Conservation (phyloP, 495 filamentous ascomycete genomes). For the Penicillium fimorum region DNA sequence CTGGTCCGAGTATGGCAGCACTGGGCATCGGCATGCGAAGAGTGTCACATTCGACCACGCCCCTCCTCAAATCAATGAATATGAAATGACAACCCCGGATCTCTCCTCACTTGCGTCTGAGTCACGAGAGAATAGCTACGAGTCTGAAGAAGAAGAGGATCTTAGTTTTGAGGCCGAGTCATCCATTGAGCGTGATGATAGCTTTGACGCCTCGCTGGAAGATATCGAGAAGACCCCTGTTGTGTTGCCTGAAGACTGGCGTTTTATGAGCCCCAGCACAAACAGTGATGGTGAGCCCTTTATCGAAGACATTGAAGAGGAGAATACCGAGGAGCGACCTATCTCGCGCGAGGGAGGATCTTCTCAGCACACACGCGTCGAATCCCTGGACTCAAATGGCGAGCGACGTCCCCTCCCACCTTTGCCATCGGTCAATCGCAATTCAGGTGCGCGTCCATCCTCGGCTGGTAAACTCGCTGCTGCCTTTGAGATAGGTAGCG, state of each 20-base stretch:
- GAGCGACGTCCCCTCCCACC: slow-evolving; percentile 77
- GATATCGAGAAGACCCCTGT: slow-evolving; percentile 97
- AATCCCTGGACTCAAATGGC: slow-evolving; percentile 68
- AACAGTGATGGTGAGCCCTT: slow-evolving; percentile 70
- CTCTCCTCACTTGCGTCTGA: slow-evolving; percentile 83
- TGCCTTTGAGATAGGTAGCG: slow-evolving; percentile 61
- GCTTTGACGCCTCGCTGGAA: slow-evolving; percentile 89
- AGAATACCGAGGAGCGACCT: slow-evolving; percentile 50
- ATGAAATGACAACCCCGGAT: slow-evolving; percentile 95
- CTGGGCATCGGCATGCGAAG: slow-evolving; percentile 78
- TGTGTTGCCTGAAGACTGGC: slow-evolving; percentile 94
- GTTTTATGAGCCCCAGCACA: slow-evolving; percentile 66
- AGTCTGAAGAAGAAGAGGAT: slow-evolving; percentile 73
- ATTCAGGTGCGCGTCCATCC: slow-evolving; percentile 36
- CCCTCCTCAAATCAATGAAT: slow-evolving; percentile 91
- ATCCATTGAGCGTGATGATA: slow-evolving; percentile 73
- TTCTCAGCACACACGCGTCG: slow-evolving; percentile 49
- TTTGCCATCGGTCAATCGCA: slow-evolving; percentile 54
- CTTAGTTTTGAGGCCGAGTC: slow-evolving; percentile 69
- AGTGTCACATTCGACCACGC: slow-evolving; percentile 95
- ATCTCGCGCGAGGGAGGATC: slow-evolving; percentile 35
- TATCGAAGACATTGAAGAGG: slow-evolving; percentile 58
- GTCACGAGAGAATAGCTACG: slow-evolving; percentile 88
- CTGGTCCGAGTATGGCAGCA: slow-evolving; percentile 62
- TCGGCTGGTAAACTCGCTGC: slow-evolving; percentile 55